Base-by-base conservation (phyloP, 352 stramenopile genomes). In the Pythium biforme region DNA sequence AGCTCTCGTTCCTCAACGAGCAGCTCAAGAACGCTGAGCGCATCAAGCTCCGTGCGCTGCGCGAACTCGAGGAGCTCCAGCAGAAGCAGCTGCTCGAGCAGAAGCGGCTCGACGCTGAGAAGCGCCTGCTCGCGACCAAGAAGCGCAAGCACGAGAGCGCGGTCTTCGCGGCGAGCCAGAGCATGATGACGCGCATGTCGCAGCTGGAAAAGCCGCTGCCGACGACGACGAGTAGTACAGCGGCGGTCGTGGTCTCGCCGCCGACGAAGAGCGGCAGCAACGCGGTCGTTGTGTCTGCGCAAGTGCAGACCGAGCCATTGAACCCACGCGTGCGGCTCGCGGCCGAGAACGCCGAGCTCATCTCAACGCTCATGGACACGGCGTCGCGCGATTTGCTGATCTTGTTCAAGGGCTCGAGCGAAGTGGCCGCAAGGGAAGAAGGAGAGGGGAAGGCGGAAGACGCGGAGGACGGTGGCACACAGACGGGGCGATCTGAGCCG, bases 91-190 rank as follows among this genome's bases (percentile, higher is more conserved):
- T 75, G 17, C 62, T 89, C 7, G 81, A 91, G 46, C 64, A 70
- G 49, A 91, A 93, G 65, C 77, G 80, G 12, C 25, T 86, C 17
- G 81, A 91, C 14, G 84, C 81, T 8, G 72, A 93, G 68, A 83
- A 77, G 43, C 68, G 77, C 29, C 68, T 89, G n/a, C 68, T 89
- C 47, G 81, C 77, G 14, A 86, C 74, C 43, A 86, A 82, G 64
- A 75, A 81, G 34, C 80, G 83, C 56, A 87, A 87, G 34, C 78
- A 90, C 11, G 71, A 78, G 41, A 82, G 62, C 34, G 72, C 76
- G 20, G 43, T 76, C 39, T 55, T 84, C 11, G 75, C 72, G 1
- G 72, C 78, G 12, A 90, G 78, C 48, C 84, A 91, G 59, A 74
- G 70, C 43, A 56, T 73, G 20, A 73, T 71, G 20, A 60, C 65